Evolutionary conservation across 345 rosid genomes (phyloP), one percentile per base, ranked within the genome.

Genomic region (Psidium guajava): DNA sequence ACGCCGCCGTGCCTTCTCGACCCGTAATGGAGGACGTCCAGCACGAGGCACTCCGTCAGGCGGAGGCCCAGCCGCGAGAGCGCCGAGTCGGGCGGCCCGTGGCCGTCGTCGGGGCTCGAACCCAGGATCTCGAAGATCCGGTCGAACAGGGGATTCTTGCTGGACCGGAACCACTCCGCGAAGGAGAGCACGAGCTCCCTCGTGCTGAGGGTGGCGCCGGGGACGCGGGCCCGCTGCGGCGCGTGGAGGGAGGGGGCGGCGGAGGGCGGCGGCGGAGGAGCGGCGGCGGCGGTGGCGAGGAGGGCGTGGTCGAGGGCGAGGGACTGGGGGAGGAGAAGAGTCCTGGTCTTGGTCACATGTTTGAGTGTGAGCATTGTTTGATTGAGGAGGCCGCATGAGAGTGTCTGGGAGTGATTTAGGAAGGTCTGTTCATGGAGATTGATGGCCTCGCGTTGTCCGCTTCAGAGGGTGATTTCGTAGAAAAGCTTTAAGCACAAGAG

Each of bases 101-200:
- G 88, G 81, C 91, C 92, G 12, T 87, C 89, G 27, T 8, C 88
- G 52, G 84, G 84, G 6, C 73, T 86, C 84, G 85, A 83, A 27
- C 50, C 82, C 18, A 94, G 86, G 82, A 92, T 89, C 52, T 87
- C 87, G 84, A 88, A 93, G 86, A 95, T 89, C 36, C 86, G 92
- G 81, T 91, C 89, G 69, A 92, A 84, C 42, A 89, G 44, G 7
- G 40, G 22, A 82, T 52, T 59, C 85, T 86, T 87, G 22, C 82
- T 89, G 87, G 85, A 74, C 82, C 89, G 86, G 89, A 95, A 94
- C 95, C 98, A 95, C 75, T 90, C 88, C 85, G 89, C 93, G n/a
- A 93, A 87, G n/a, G 90, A 89, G 18, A 84, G 85, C 12, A 88
- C 91, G 3, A 93, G 85, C 82, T 91, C 85, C 77, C 28, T 83